phyloP scores from a whole-genome alignment of 345 rosid genomes.

The Clausena lansium region DNA sequence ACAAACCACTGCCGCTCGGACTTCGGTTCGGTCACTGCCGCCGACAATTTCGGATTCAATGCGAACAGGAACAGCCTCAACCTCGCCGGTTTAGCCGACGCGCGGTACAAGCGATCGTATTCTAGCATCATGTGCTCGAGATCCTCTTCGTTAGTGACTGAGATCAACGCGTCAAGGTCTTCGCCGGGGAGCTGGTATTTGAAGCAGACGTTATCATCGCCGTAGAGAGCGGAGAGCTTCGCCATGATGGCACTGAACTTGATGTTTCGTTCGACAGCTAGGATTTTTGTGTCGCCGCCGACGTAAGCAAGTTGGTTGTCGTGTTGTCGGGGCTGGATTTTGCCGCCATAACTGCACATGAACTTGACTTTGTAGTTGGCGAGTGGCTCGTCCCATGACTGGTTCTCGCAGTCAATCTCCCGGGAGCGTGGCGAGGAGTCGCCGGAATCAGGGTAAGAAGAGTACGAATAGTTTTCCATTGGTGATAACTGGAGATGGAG shows the following conservation, averaged over 20 bases:
- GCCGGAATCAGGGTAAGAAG: conserved; percentile 58
- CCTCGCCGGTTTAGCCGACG: conserved; percentile 45
- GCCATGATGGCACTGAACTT: conserved; percentile 36
- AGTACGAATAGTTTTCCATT: conserved; percentile 50
- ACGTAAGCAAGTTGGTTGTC: conserved; percentile 53
- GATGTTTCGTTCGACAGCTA: conserved; percentile 47
- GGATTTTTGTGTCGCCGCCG: conserved; percentile 68
- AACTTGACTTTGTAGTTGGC: conserved; percentile 43
- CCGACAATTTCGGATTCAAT: conserved; percentile 12
- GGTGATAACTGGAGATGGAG: background rate
- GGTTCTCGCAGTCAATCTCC: conserved; percentile 52
- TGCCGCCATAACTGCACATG: conserved; percentile 70
- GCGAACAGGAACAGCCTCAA: conserved; percentile 54
- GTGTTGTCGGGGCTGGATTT: conserved; percentile 62
- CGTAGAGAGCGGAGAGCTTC: conserved; percentile 41
- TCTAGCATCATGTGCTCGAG: conserved; percentile 67
- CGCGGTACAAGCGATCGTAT: conserved; percentile 48
- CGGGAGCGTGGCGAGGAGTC: conserved; percentile 61
- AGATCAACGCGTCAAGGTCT: conserved; percentile 64
- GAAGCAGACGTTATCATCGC: conserved; percentile 33
- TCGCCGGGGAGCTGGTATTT: conserved; percentile 74
- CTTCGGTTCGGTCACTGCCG: conserved; percentile 27
- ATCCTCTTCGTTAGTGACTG: conserved; percentile 67
- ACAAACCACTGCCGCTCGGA: conserved; percentile 59
- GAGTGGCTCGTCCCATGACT: conserved; percentile 51